Conservation (phyloP, 768 basidiomycete genomes). For the Lactarius hatsudake region DNA sequence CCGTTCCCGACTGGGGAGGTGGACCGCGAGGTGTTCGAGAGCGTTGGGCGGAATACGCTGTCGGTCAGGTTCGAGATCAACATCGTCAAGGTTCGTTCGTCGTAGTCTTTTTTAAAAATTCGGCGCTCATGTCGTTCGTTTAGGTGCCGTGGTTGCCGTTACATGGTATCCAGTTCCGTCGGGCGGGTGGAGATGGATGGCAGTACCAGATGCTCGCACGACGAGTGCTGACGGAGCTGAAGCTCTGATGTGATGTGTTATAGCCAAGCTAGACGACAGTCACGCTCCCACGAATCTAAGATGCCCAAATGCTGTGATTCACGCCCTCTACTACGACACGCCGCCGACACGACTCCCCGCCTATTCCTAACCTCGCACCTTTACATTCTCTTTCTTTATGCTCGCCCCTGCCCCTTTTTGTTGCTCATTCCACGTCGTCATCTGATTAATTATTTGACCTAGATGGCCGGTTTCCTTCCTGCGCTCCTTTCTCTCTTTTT, state of each 20-base stretch:
- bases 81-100: constrained; percentile 77
- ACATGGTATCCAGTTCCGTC: constrained; percentile 93
- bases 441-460: not conserved
- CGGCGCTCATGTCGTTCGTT: too few species aligned
- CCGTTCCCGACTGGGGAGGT: constrained; percentile 64
- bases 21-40: constrained; percentile 67
- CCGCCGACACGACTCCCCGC: not conserved
- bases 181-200: constrained; percentile 89
- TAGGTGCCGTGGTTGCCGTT: constrained; percentile 92
- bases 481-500: not conserved
- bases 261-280: not conserved
- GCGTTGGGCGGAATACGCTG: constrained; percentile 69
- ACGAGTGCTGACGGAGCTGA: constrained; percentile 82
- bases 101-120: not conserved
- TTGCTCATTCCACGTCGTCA: not conserved
- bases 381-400: not conserved
- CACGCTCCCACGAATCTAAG: not conserved
- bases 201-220: constrained; percentile 96
- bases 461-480: not conserved
- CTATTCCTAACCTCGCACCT: constrained; percentile 1
- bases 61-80: constrained; percentile 96
- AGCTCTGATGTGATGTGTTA: constrained; percentile 47
- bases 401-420: not conserved
- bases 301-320: not conserved
- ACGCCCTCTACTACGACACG: not conserved